Evolutionary conservation across 768 basidiomycete species (phyloP).

Genomic region (Lentinula aciculospora): DNA sequence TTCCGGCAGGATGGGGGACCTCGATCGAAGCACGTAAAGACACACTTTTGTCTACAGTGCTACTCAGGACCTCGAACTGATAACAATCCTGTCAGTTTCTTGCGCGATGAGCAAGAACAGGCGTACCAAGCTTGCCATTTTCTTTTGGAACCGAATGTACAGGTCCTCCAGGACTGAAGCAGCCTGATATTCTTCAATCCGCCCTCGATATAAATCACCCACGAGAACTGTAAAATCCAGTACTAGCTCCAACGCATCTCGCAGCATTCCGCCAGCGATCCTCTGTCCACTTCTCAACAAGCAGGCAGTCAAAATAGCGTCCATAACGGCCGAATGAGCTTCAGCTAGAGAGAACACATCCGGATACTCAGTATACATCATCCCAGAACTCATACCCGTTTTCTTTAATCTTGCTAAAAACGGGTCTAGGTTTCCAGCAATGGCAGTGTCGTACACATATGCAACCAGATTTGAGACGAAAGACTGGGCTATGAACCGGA

Average conservation of each 20-base stretch:
- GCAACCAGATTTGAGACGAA: conserved; percentile 64
- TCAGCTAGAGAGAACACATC: conserved; percentile 72
- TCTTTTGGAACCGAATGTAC: conserved; percentile 45
- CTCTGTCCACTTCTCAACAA: conserved; percentile 65
- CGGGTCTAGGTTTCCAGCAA: conserved; percentile 68
- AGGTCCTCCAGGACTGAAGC: conserved; percentile 49
- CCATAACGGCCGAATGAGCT: conserved; percentile 62
- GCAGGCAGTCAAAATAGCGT: conserved; percentile 74
- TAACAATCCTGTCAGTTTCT: conserved; percentile 8
- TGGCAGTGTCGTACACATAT: conserved; percentile 79
- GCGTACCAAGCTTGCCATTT: conserved; percentile 56
- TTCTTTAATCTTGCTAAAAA: conserved; percentile 46
- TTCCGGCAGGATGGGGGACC: conserved; percentile 1
- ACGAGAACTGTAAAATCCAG: conserved; percentile 64
- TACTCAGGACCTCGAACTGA: conserved; percentile 53
- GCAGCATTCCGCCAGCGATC: conserved; percentile 58
- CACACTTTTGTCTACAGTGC: conserved; percentile 48
- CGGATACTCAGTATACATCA: conserved; percentile 30
- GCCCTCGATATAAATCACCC: conserved; percentile 49
- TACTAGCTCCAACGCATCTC: conserved; percentile 56
- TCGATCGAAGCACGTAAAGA: conserved; percentile 8
- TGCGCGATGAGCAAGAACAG: neutral
- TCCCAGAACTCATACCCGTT: conserved; percentile 9
- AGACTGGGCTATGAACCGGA: conserved; percentile 68
- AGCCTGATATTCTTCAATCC: conserved; percentile 63